Evolutionary conservation across 129 eudicot species (phyloP).

Genomic region (Escallonia rubra): DNA sequence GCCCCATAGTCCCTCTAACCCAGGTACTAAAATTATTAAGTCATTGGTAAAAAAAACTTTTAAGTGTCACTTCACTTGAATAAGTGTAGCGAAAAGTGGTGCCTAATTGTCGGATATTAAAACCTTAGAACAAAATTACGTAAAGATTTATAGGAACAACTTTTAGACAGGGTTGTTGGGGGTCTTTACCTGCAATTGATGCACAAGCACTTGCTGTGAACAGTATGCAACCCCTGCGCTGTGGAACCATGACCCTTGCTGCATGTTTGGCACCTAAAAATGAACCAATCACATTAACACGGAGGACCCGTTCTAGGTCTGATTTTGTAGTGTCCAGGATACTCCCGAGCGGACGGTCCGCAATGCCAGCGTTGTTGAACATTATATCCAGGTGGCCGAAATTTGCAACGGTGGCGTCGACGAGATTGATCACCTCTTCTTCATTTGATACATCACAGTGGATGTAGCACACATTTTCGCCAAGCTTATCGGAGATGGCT

Average conservation of each 20-base stretch:
- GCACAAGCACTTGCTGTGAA: slow-evolving; percentile 16
- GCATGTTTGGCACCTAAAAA: slow-evolving; percentile 21
- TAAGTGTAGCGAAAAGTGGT: no score
- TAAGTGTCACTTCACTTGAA: no score
- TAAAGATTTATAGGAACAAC: no score
- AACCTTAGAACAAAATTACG: no score
- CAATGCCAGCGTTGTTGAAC: not conserved
- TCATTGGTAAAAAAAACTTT: no score
- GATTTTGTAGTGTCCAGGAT: slow-evolving; percentile 9
- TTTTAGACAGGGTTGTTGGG: no score
- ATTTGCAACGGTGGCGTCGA: not conserved
- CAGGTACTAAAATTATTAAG: no score
- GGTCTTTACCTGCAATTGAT: no score
- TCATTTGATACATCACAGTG: slow-evolving; percentile 23
- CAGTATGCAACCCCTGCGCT: slow-evolving; percentile 12
- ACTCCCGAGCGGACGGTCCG: not conserved
- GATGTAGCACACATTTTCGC: not conserved
- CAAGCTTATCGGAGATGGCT: slow-evolving; percentile 4
- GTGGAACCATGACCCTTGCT: slow-evolving; percentile 12
- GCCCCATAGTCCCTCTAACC: no score
- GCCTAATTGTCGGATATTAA: no score
- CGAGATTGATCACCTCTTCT: slow-evolving; percentile 1
- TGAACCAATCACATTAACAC: slow-evolving; percentile 9
- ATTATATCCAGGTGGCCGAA: not conserved
- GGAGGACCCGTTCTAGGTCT: slow-evolving; percentile 2